These are phyloP conservation scores for Chaetomium sp. DNA, from an alignment of 2,329 filamentous ascomycete species.

Conservation along the genomic window DNA sequence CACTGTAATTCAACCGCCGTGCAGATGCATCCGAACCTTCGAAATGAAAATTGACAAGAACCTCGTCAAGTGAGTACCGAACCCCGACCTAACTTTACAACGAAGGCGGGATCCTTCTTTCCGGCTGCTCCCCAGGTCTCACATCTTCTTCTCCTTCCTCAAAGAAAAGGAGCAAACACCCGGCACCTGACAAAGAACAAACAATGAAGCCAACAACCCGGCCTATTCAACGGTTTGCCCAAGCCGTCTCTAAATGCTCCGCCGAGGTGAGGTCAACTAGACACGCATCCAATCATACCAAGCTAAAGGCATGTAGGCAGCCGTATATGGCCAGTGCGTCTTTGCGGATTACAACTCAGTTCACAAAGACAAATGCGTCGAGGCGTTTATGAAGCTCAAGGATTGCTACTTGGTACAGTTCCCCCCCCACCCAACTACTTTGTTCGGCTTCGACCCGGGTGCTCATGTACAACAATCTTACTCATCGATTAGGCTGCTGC, in stretches of 20 bases:
- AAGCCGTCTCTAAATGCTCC: slow-evolving; percentile 50
- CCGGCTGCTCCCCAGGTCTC: neutral
- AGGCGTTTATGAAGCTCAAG: slow-evolving; percentile 79
- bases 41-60: no score
- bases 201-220: slow-evolving; percentile 35
- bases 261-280: slow-evolving; percentile 37
- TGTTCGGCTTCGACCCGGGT: neutral
- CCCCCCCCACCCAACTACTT: neutral
- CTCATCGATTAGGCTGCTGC: slow-evolving; percentile 17
- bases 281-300: no score
- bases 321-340: slow-evolving; percentile 86
- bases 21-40: no score
- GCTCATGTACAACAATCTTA: neutral
- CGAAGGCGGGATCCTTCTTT: neutral
- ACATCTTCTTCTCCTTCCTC: neutral
- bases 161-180: neutral
- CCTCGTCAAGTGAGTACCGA: no score
- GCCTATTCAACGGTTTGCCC: slow-evolving; percentile 50
- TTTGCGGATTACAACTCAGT: slow-evolving; percentile 84
- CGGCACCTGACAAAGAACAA: neutral
- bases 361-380: slow-evolving; percentile 81
- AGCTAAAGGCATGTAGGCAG: slow-evolving; percentile 48
- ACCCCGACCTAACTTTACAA: neutral
- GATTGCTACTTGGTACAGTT: slow-evolving; percentile 75
- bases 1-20: no score